phyloP scores from a whole-genome alignment of 1,139 yeast species.

The Diutina siamensis region DNA sequence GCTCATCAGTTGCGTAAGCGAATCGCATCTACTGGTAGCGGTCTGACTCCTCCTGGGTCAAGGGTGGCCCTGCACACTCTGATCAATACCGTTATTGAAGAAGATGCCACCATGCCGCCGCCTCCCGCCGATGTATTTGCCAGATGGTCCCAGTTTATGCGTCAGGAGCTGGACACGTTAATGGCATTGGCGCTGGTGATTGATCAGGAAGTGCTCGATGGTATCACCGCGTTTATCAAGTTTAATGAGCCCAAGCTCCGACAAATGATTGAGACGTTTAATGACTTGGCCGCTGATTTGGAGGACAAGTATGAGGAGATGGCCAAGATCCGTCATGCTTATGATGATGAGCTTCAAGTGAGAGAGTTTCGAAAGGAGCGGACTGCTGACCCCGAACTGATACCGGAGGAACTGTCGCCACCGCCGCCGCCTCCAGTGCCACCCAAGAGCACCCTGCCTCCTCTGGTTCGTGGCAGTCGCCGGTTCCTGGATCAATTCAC shows the following conservation, averaged over 20 bases:
- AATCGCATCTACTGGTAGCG: neutral
- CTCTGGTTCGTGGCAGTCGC: constrained; percentile 26
- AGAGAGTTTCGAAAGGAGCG: constrained; percentile 16
- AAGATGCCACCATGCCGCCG: neutral
- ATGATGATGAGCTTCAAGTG: constrained; percentile 21
- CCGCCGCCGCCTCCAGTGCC: neutral
- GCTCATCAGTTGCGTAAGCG: constrained; percentile 3
- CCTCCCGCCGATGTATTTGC: neutral
- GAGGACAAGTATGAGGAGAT: constrained; percentile 16
- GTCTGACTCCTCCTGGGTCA: neutral
- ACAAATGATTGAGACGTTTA: constrained; percentile 16
- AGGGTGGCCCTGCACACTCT: neutral
- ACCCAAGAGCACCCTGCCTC: constrained; percentile 14
- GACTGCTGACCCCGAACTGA: too few relatives aligned
- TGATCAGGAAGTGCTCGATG: constrained; percentile 26
- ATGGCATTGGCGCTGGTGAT: constrained; percentile 22
- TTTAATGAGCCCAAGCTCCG: constrained; percentile 26
- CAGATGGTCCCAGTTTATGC: constrained; percentile 8
- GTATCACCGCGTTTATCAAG: constrained; percentile 26
- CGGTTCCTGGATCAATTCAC: neutral
- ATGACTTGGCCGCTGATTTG: constrained; percentile 19
- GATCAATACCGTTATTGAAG: neutral
- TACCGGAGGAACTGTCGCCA: neutral
- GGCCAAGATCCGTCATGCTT: constrained; percentile 21
- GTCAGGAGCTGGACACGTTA: constrained; percentile 9